These are phyloP conservation scores for Pseudocercospora ulei DNA, from an alignment of 2,329 filamentous ascomycete genomes.

Conservation along the genomic window DNA sequence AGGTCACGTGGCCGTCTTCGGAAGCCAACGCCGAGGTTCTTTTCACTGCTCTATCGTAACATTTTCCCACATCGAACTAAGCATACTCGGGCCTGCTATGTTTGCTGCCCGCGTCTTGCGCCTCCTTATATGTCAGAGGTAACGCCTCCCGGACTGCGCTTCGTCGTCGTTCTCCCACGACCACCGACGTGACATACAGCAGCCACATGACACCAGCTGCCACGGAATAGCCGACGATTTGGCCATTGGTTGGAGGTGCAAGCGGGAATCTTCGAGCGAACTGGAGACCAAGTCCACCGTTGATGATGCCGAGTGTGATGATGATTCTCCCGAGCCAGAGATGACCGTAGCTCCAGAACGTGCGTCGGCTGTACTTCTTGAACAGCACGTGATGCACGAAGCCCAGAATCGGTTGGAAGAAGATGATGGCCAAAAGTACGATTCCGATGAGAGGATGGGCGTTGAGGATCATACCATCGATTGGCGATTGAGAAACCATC, in stretches of 20 bases:
- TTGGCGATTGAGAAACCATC: slow-evolving; percentile 35
- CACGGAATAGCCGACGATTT: slow-evolving; percentile 44
- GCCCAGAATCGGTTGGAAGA: slow-evolving; percentile 49
- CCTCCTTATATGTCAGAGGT: slow-evolving; percentile 11
- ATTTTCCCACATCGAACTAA: slow-evolving; percentile 2
- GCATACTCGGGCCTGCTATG: slow-evolving; percentile 14
- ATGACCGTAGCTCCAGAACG: slow-evolving; percentile 44
- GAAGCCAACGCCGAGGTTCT: too few relatives aligned
- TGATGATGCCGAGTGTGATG: slow-evolving; percentile 48
- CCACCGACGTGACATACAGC: slow-evolving; percentile 34
- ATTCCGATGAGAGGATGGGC: slow-evolving; percentile 49
- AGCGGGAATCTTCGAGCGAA: slow-evolving; percentile 38
- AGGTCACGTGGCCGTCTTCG: too few relatives aligned
- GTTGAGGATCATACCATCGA: slow-evolving; percentile 27
- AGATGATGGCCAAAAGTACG: slow-evolving; percentile 43
- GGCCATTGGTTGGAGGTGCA: slow-evolving; percentile 27
- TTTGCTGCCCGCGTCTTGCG: slow-evolving; percentile 11
- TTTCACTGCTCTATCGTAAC: slow-evolving; percentile 1
- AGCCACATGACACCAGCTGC: slow-evolving; percentile 43
- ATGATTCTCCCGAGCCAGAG: slow-evolving; percentile 47
- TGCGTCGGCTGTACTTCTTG: slow-evolving; percentile 41
- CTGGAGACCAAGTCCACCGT: slow-evolving; percentile 48
- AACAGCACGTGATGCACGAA: slow-evolving; percentile 46
- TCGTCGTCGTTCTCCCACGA: slow-evolving; percentile 21
- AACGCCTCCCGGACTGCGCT: slow-evolving; percentile 11